These are phyloP conservation scores for Posidonia oceanica DNA, from an alignment of 116 monocot species.

Conservation along the genomic window DNA sequence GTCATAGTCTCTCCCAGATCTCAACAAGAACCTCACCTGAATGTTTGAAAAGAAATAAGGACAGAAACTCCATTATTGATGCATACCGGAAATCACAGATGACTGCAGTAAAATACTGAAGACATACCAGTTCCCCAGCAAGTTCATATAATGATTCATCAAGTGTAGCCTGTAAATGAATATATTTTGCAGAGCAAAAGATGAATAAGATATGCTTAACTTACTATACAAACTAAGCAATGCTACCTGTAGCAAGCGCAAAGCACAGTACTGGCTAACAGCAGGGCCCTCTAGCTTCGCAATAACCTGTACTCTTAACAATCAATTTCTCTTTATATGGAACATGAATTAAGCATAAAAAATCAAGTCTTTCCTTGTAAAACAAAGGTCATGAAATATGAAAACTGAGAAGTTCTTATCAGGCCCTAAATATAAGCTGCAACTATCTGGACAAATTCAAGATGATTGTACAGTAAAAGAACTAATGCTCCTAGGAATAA, in stretches of 20 bases:
- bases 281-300: constrained; percentile 99
- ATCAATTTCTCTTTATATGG: not conserved
- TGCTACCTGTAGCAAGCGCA: constrained; percentile 84
- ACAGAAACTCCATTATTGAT: not conserved
- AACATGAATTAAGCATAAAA: not conserved
- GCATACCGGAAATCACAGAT: not conserved
- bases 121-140: constrained; percentile 96
- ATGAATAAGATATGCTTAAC: constrained; percentile 2
- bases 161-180: constrained; percentile 73
- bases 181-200: not conserved
- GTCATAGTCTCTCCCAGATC: constrained; percentile 97
- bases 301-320: constrained; percentile 60
- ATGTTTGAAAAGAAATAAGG: not conserved
- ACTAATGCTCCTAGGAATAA: no score
- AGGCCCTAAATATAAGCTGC: not conserved
- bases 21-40: constrained; percentile 88
- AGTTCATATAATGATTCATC: constrained; percentile 98
- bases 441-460: no score
- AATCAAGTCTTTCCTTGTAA: not conserved
- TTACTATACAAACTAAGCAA: not conserved
- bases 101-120: not conserved
- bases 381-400: not conserved
- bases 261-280: constrained; percentile 98
- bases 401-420: not conserved
- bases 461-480: no score